Evolutionary conservation across 176 grass and related monocot genomes (phyloP).

Genomic region (Metroxylon sagu): DNA sequence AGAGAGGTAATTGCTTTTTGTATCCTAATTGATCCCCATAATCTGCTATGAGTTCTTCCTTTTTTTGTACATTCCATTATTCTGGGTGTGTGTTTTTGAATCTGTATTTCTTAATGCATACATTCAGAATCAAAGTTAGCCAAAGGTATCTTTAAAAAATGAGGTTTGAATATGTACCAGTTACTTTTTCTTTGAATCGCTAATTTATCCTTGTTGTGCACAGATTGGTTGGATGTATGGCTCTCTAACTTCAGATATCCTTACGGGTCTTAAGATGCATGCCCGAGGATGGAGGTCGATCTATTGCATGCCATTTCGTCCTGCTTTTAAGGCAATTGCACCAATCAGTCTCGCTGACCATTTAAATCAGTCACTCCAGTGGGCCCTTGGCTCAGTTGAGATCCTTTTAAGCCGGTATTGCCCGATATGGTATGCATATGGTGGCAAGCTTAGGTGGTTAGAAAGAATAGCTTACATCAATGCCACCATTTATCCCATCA

Average conservation of each 20-base stretch:
- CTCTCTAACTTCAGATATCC: constrained; percentile 93
- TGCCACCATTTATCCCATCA: constrained; percentile 99
- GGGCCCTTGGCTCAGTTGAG: constrained; percentile 96
- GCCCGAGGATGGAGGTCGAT: constrained; percentile 94
- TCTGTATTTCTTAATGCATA: no score
- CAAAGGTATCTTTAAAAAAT: no score
- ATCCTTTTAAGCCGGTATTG: constrained; percentile 97
- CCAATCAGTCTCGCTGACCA: constrained; percentile 87
- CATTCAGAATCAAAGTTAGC: no score
- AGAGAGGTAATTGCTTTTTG: constrained; percentile 43
- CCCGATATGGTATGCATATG: constrained; percentile 50
- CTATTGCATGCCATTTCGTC: constrained; percentile 87
- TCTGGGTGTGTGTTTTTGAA: no score
- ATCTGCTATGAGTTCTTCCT: no score
- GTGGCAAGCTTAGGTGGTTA: constrained; percentile 98
- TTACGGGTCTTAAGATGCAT: constrained; percentile 98
- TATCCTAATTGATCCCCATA: no score
- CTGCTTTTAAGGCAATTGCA: constrained; percentile 82
- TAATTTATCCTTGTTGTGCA: neutral
- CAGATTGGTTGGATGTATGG: constrained; percentile 98
- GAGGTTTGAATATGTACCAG: no score
- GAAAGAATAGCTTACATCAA: constrained; percentile 99
- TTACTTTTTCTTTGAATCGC: neutral
- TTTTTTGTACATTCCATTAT: no score
- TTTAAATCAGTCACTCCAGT: constrained; percentile 90